Base-by-base conservation (phyloP, 2,329 filamentous ascomycete genomes). In the Ascochyta lentis region DNA sequence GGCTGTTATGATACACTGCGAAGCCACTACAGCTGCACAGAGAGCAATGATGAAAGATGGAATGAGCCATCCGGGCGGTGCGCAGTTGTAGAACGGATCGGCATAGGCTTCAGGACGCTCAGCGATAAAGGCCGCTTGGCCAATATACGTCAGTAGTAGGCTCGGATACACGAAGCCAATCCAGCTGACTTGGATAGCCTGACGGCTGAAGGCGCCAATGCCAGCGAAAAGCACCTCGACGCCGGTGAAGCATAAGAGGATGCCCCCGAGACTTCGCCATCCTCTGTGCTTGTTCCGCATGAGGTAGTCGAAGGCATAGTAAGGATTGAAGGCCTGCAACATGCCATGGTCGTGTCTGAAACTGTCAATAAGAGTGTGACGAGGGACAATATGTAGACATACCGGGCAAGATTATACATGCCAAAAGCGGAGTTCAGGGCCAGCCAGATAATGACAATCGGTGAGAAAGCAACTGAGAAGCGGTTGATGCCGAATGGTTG, bases 161-260 rank as follows among this genome's bases (percentile, higher is more conserved):
- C 88, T 91, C 0, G 90, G 90, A 58, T 86, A 90, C 2, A 84
- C 83, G 63, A 86, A 86, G 45, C 80, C 79, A 5, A 92, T 77
- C 90, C 90, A 93, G 39, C 84, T 88, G n/a, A 92, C 79, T 68
- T 91, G 89, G 46, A 93, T 86, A 0, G 90, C 89, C 19, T 59
- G 65, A 47, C 84, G 81, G 72, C 83, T 85, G 72, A 93, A 93
- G n/a, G 90, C 90, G 27, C 89, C 90, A 8, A 93, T 79, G 65
- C 93, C 90, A 4, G 90, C 89, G 68, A 92, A 93, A 1, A 93
- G 79, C 1, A 89, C 89, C 70, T 92, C 90, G 15, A 91, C 88
- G 39, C 74, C 89, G 1, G 90, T 92, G 65, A 93, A 92, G 4
- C 87, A 84, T 10, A 93, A 81, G 2, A 93, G 74, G 16, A 92